phyloP scores from a whole-genome alignment of 768 basidiomycete species.

The Russula emetica region DNA sequence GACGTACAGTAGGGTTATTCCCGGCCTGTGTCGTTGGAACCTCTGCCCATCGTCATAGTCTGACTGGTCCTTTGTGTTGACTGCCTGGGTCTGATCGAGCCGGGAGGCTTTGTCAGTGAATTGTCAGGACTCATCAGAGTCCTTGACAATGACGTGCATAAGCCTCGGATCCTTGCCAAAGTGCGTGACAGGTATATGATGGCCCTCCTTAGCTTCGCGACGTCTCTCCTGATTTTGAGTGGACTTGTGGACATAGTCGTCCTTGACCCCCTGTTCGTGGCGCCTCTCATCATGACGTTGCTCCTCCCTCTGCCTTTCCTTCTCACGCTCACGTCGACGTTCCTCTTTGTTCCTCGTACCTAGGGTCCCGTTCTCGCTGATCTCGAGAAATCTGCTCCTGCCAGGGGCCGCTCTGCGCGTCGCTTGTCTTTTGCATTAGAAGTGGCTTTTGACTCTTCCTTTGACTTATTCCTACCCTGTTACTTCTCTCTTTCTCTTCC shows the following conservation, averaged over 20 bases:
- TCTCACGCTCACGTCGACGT: constrained; percentile 26
- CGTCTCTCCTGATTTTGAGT: constrained; percentile 21
- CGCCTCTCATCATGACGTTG: constrained; percentile 26
- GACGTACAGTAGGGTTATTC: neutral
- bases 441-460: constrained; percentile 9
- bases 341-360: constrained; percentile 28
- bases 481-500: constrained; percentile 18
- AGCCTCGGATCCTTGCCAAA: constrained; percentile 22
- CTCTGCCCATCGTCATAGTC: constrained; percentile 1
- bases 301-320: constrained; percentile 27
- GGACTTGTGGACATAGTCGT: constrained; percentile 18
- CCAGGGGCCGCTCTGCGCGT: constrained; percentile 24
- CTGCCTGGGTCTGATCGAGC: constrained; percentile 20
- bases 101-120: constrained; percentile 19
- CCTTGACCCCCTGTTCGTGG: constrained; percentile 27
- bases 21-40: constrained; percentile 5
- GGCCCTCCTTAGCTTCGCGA: constrained; percentile 24
- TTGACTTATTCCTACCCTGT: constrained; percentile 8
- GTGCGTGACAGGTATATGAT: constrained; percentile 24
- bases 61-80: constrained; percentile 21
- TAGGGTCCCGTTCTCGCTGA: constrained; percentile 16
- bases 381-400: constrained; percentile 27
- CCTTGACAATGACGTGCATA: constrained; percentile 22
- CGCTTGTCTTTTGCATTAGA: constrained; percentile 28
- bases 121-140: constrained; percentile 29